Percentiles rank a stretch among this genome's conserved stretches.
phyloP scores from a whole-genome alignment of 2,329 filamentous ascomycete genomes.

The Penicillium sp. region DNA sequence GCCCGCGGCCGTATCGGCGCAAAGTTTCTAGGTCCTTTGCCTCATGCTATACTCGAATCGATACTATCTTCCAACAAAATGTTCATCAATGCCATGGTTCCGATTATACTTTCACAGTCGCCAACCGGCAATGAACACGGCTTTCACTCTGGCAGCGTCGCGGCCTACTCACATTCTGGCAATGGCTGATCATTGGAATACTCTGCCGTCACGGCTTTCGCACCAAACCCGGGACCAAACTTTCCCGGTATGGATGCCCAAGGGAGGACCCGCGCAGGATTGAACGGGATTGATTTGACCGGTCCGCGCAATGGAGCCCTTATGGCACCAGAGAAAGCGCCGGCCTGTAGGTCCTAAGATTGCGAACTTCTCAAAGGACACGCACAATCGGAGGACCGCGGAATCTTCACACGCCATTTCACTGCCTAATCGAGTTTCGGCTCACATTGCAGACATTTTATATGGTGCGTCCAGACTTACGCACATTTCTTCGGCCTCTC shows the following conservation, averaged over 20 bases:
- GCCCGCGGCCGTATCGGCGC: constrained; percentile 45
- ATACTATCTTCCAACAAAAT: constrained; percentile 9
- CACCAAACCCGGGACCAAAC: constrained; percentile 5
- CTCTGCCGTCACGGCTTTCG: neutral
- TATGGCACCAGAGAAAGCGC: neutral
- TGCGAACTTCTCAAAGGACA: constrained; percentile 1
- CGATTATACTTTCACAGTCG: constrained; percentile 2
- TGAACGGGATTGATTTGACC: constrained; percentile 5
- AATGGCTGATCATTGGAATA: neutral
- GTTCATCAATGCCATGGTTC: constrained; percentile 11
- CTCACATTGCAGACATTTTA: neutral
- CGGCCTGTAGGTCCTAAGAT: neutral
- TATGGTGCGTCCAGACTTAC: neutral
- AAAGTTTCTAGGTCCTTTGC: constrained; percentile 39
- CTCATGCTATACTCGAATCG: constrained; percentile 5
- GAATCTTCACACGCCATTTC: neutral
- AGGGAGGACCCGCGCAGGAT: neutral
- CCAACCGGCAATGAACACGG: neutral
- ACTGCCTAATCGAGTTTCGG: neutral
- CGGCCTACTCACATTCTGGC: neutral
- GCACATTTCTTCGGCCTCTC: neutral
- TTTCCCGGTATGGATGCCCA: constrained; percentile 5
- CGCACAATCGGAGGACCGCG: neutral
- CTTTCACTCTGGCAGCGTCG: constrained; percentile 1
- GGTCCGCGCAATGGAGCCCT: constrained; percentile 1